A percentile compares a stretch with the other conserved stretches of the same genome.
These are phyloP conservation scores for Phanerochaete sordida DNA, from an alignment of 768 basidiomycete genomes.

Conservation along the genomic window DNA sequence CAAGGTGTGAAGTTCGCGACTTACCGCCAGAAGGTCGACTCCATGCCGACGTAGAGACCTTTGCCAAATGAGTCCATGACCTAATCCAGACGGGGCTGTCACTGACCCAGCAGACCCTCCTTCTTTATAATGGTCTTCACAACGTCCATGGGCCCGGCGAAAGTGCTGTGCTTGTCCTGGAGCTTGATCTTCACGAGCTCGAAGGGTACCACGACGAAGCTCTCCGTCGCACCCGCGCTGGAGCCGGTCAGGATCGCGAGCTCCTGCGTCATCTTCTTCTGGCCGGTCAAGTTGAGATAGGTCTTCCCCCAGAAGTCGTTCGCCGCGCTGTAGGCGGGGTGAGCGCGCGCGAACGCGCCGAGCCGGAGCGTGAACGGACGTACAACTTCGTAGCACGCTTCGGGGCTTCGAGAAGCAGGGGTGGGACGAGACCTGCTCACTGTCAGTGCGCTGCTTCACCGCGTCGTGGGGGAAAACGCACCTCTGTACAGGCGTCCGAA, in stretches of 20 bases:
- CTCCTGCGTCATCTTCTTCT: slow-evolving; percentile 81
- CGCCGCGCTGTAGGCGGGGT: slow-evolving; percentile 48
- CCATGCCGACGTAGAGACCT: slow-evolving; percentile 86
- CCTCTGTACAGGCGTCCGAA: slow-evolving; percentile 86
- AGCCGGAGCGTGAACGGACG: slow-evolving; percentile 22
- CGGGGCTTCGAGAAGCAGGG: slow-evolving; percentile 92
- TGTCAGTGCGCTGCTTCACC: not conserved
- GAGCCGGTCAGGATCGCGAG: slow-evolving; percentile 91
- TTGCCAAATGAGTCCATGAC: not conserved
- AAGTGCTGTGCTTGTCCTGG: slow-evolving; percentile 91
- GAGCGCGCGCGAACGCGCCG: not conserved
- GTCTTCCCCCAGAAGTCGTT: slow-evolving; percentile 97
- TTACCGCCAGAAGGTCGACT: slow-evolving; percentile 95
- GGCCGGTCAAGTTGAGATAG: slow-evolving; percentile 57
- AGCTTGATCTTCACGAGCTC: slow-evolving; percentile 92
- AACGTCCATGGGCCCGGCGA: slow-evolving; percentile 89
- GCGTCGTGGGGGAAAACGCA: not conserved
- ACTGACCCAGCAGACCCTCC: slow-evolving; percentile 69
- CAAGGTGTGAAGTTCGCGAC: slow-evolving; percentile 10
- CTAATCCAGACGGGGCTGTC: not conserved
- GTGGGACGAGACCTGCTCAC: slow-evolving; percentile 80
- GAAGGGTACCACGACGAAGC: slow-evolving; percentile 93
- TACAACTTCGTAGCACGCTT: slow-evolving; percentile 97
- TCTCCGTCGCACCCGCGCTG: slow-evolving; percentile 94
- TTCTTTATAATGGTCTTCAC: slow-evolving; percentile 73